Evolutionary conservation across 139 green algal genomes (phyloP), one percentile per base, ranked within the genome.

Genomic region (Deuterostichococcus epilithicus): DNA sequence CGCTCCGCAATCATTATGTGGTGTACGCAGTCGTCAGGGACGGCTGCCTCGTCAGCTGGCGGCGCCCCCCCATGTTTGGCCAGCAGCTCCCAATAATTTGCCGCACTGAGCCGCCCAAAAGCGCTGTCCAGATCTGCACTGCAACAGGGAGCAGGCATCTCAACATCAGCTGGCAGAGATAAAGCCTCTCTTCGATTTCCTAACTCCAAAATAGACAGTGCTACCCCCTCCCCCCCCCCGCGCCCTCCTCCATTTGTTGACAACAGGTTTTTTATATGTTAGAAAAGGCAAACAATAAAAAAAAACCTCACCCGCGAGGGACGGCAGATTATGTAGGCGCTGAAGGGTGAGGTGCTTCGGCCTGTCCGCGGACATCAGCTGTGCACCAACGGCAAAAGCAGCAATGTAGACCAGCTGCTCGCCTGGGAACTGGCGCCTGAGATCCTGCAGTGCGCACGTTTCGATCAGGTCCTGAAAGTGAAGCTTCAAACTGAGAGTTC

Each of bases 401-500:
- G 88, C 87, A 34, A 94, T 82, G 80, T 95, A 95, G 0, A 87
- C 90, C 39, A 95, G 80, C 80, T 94, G 90, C 79, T 95, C 90
- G 28, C 89, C 37, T 18, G 70, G 25, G 10, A 74, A 47, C 25
- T 74, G 70, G 25, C 15, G 10, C 30, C 37, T 35, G 5, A 69
- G 5, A 20, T 35, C 63, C 63, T 69, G 63, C 63, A 69, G 5
- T 22, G 63, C 45, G 13, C 18, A 18, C 18, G 18, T 60, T 18
- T 26, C 15, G 13, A 60, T 13, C 18, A 18, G 13, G 13, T 18
- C 45, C 13, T 60, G 45, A n/a, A 67, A 67, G 59, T 67, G 25
- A 67, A 13, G 18, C 45, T 18, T 13, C 15, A 13, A 13, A 60
- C 45, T 60, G 13, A 18, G 15, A 60, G 45, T 13, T 60, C n/a